These are phyloP conservation scores for Cardamine resedifolia DNA, from an alignment of 345 rosid species.

Conservation along the genomic window DNA sequence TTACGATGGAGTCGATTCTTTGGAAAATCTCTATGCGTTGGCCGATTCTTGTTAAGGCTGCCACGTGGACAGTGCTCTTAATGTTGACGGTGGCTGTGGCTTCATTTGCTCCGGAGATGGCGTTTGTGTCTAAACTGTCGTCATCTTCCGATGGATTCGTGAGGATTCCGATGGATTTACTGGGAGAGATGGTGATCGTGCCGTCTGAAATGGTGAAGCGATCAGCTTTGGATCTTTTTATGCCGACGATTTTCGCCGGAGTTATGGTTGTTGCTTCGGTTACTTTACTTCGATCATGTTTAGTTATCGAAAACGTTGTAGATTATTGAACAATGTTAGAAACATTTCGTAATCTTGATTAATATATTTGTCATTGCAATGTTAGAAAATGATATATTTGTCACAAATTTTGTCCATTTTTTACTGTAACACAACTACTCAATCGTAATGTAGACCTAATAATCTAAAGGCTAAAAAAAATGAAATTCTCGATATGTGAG, in stretches of 20 bases:
- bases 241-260: conserved; percentile 25
- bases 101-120: conserved; percentile 29
- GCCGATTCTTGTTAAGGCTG: not conserved
- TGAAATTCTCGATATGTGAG: too few species aligned
- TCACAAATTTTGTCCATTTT: too few species aligned
- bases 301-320: not conserved
- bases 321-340: not conserved
- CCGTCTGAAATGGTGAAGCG: conserved; percentile 22
- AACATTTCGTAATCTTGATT: not conserved
- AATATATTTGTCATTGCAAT: not conserved
- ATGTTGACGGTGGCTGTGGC: conserved; percentile 26
- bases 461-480: too few species aligned
- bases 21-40: conserved; percentile 4
- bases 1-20: conserved; percentile 9
- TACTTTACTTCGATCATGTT: conserved; percentile 22
- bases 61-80: conserved; percentile 28
- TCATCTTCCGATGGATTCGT: conserved; percentile 16
- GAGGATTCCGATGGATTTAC: conserved; percentile 32
- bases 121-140: conserved; percentile 24
- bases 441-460: not conserved
- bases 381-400: too few species aligned
- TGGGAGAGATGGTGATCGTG: conserved; percentile 28
- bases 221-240: not conserved
- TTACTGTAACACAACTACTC: not conserved
- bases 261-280: conserved; percentile 23